Percentiles rank a stretch among this genome's conserved stretches.
These are phyloP conservation scores for Endoconidiophora laricicola DNA, from an alignment of 2,329 filamentous ascomycete genomes.

Conservation along the genomic window DNA sequence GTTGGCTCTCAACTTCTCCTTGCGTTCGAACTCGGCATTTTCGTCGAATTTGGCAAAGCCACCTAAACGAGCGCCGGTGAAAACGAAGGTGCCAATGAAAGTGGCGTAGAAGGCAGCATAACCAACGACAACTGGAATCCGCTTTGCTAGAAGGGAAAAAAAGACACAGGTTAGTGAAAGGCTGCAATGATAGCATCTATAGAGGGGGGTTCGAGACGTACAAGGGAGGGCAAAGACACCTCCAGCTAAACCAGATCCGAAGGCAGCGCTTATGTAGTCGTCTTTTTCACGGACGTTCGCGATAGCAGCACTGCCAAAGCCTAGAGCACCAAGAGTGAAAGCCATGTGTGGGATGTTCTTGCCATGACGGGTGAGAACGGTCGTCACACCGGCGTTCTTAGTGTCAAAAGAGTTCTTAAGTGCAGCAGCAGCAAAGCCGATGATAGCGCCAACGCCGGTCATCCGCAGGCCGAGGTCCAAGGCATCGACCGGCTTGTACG, in stretches of 20 bases:
- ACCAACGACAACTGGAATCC: constrained; percentile 54
- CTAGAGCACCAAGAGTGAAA: constrained; percentile 49
- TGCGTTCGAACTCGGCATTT: constrained; percentile 56
- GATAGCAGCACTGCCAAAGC: constrained; percentile 57
- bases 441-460: constrained; percentile 45
- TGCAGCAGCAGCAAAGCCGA: constrained; percentile 56
- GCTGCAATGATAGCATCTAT: background rate
- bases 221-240: constrained; percentile 54
- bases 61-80: constrained; percentile 40
- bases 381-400: constrained; percentile 64
- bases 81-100: constrained; percentile 47
- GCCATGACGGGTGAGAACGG: constrained; percentile 65
- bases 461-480: constrained; percentile 49
- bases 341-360: constrained; percentile 41
- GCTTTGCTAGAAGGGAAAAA: constrained; percentile 22
- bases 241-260: constrained; percentile 64
- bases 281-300: constrained; percentile 79
- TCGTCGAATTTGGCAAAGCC: constrained; percentile 25
- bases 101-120: constrained; percentile 42
- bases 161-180: background rate
- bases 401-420: constrained; percentile 76
- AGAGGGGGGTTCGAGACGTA: constrained; percentile 26
- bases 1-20: constrained; percentile 56
- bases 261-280: constrained; percentile 56
- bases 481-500: constrained; percentile 61